Conservation (phyloP, 805 yeast genomes). For the Lachancea sp. region DNA sequence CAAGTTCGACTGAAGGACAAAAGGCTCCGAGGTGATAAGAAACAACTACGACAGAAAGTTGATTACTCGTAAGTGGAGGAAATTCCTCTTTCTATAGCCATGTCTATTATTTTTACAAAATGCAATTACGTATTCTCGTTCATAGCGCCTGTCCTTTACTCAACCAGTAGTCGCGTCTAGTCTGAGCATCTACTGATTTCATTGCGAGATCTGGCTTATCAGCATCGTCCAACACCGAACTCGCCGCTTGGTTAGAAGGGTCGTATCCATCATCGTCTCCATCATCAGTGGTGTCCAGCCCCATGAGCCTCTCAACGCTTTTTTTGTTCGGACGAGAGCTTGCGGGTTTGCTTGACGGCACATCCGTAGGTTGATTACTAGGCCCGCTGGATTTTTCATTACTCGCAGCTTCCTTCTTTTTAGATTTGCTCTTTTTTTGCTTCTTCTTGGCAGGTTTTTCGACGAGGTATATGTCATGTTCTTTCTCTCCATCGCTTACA, state of each 20-base stretch:
- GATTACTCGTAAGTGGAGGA: conserved; percentile 1
- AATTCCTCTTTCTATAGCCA: not conserved
- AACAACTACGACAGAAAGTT: conserved; percentile 29
- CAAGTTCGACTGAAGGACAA: conserved; percentile 35
- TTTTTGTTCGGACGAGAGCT: not conserved
- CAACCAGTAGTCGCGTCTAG: conserved; percentile 32
- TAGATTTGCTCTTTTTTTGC: conserved; percentile 7
- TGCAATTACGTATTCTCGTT: conserved; percentile 1
- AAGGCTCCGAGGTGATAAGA: conserved; percentile 35
- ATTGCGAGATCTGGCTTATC: conserved; percentile 15
- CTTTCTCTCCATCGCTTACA: conserved; percentile 23
- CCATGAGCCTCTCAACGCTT: conserved; percentile 6
- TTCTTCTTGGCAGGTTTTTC: conserved; percentile 15
- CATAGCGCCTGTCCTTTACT: conserved; percentile 28
- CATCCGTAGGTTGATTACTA: not conserved
- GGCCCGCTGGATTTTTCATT: conserved; percentile 4
- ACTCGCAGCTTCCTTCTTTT: conserved; percentile 5
- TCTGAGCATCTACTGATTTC: conserved; percentile 29
- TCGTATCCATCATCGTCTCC: conserved; percentile 13
- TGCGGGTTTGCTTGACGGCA: not conserved
- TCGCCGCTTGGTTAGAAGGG: conserved; percentile 6
- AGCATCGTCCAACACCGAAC: conserved; percentile 8
- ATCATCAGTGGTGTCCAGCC: conserved; percentile 9
- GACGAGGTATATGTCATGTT: conserved; percentile 14
- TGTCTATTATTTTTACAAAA: not conserved